phyloP scores from a whole-genome alignment of 2,329 filamentous ascomycete genomes.

The Trichoderma brevicompactum region DNA sequence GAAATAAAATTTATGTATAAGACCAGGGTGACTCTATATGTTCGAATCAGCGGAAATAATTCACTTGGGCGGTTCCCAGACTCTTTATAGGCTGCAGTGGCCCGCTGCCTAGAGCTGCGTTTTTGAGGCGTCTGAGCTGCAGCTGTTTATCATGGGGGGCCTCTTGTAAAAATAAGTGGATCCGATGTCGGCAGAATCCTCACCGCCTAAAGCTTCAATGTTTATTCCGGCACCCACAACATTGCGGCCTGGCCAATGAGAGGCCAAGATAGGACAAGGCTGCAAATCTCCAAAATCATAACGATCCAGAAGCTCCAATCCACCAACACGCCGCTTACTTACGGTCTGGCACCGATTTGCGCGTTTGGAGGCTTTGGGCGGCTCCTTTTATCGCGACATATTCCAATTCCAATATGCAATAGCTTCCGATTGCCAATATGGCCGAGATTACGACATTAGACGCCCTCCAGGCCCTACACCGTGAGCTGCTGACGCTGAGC shows the following conservation, averaged over 20 bases:
- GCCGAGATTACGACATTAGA: slow-evolving; percentile 73
- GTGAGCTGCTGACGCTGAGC: slow-evolving; percentile 77
- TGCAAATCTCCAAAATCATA: slow-evolving; percentile 39
- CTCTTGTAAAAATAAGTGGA: too few relatives aligned
- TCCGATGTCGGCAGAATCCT: slow-evolving; percentile 41
- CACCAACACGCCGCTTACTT: slow-evolving; percentile 28
- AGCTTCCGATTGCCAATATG: slow-evolving; percentile 60
- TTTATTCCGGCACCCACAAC: slow-evolving; percentile 37
- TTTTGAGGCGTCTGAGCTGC: background rate
- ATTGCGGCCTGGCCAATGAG: slow-evolving; percentile 37
- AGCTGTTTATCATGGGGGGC: background rate
- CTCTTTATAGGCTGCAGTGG: slow-evolving; percentile 1
- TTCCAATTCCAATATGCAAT: slow-evolving; percentile 50
- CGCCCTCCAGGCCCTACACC: slow-evolving; percentile 81
- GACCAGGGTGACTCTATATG: background rate
- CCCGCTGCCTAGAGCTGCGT: slow-evolving; percentile 19
- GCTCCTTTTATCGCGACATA: slow-evolving; percentile 30
- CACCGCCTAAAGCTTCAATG: slow-evolving; percentile 41
- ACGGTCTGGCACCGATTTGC: slow-evolving; percentile 35
- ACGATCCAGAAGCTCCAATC: slow-evolving; percentile 25
- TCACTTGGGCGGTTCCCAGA: background rate
- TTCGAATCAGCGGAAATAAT: background rate
- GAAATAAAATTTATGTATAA: background rate
- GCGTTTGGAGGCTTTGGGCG: slow-evolving; percentile 31
- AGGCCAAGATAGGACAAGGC: slow-evolving; percentile 35